Conservation (phyloP, 2,329 filamentous ascomycete species). For the Microcyclosporella mali region DNA sequence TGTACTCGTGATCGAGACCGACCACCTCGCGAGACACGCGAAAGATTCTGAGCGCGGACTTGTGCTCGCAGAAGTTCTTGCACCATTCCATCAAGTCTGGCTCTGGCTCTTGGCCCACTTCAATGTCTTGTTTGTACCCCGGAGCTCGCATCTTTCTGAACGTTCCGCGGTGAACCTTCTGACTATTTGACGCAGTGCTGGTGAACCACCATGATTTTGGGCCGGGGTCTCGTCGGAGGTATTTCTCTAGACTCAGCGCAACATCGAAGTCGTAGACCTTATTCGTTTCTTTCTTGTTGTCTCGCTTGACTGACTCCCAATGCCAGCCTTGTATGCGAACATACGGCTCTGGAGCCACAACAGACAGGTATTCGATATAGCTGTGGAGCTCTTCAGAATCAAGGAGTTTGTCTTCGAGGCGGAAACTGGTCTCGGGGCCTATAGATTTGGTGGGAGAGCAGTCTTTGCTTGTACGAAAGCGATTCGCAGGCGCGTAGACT, state of each 20-base stretch:
- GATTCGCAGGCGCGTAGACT: too few species aligned
- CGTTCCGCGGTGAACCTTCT: conserved; percentile 60
- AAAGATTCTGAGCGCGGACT: conserved; percentile 51
- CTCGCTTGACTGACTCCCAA: conserved; percentile 17
- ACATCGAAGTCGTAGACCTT: conserved; percentile 25
- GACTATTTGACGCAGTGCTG: conserved; percentile 49
- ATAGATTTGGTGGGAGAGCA: conserved; percentile 9
- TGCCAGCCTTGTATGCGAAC: conserved; percentile 27
- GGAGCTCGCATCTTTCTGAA: conserved; percentile 50
- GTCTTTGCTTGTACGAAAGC: not conserved
- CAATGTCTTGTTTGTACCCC: conserved; percentile 40
- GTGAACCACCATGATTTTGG: conserved; percentile 13
- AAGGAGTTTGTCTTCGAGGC: conserved; percentile 25
- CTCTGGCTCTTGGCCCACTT: conserved; percentile 36
- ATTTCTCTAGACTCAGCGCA: conserved; percentile 16
- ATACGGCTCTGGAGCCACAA: conserved; percentile 18
- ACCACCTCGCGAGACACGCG: conserved; percentile 42
- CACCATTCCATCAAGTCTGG: conserved; percentile 57
- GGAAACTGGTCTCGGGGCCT: conserved; percentile 21
- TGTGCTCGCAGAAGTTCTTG: conserved; percentile 57
- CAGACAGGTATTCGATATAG: conserved; percentile 23
- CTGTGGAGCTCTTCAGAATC: conserved; percentile 18
- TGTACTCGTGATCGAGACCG: conserved; percentile 54
- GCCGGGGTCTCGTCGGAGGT: conserved; percentile 6
- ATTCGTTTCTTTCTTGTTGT: conserved; percentile 27